Base-by-base conservation (phyloP, 2,329 filamentous ascomycete genomes). In the Scytalidium sp. region DNA sequence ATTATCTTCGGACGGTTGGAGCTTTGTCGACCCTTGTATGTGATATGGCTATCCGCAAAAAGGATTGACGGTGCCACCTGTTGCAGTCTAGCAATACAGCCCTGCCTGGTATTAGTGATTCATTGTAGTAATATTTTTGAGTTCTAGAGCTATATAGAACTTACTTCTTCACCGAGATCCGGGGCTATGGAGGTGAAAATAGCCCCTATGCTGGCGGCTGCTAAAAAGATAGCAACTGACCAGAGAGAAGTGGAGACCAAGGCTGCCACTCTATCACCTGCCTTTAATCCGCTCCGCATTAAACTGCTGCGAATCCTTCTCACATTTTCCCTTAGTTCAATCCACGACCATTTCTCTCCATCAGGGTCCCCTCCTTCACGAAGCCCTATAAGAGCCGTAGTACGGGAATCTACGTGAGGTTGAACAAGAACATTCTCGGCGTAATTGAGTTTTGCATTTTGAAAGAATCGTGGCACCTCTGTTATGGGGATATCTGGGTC, bases 141-240 rank as follows among this genome's bases (percentile, higher is more conserved):
- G 6, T 19, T 17, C 15, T 23, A 21, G 17, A 17, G 13, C 11
- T 10, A 40, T 19, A 40, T 21, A 19, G 13, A 60, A 17, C 93
- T 79, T 0, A 88, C 89, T 53, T 83, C 83, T n/a, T 84, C 81
- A 0, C 89, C 89, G 83, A 92, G 92, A 64, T 94, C 89, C 0
- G 88, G 91, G 8, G 84, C 87, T 43, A 80, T 84, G 42, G 80
- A 86, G 53, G 81, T 87, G 64, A 92, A 92, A 1, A 93, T 67
- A 1, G 75, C 89, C 0, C 89, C 89, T 1, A 92, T 60, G 67
- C 85, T 83, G 1, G 78, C 78, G 0, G 81, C 78, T 0, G 86
- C 51, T 13, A 88, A 71, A 61, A 87, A 85, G 2, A 89, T 78
- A 1, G 82, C 70, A 45, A 90, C 70, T 1, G 88, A 90, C 62